phyloP scores from a whole-genome alignment of 1,284 basidiomycete genomes.

The Puccinia triticina region DNA sequence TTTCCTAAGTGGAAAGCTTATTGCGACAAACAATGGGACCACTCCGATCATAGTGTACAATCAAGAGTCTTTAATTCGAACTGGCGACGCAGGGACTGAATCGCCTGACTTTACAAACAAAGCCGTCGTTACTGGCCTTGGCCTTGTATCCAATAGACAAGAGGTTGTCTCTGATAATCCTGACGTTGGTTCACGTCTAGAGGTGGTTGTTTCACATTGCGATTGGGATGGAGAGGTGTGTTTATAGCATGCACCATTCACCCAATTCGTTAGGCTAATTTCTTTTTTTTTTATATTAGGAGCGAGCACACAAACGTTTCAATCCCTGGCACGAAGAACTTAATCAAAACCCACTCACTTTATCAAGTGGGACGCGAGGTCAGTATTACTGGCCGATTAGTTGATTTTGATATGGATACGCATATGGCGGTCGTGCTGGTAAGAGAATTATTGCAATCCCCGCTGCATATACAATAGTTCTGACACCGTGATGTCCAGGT shows the following conservation, averaged over 20 bases:
- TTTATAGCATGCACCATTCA: too few relatives aligned
- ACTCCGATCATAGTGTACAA: background rate
- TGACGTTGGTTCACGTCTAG: background rate
- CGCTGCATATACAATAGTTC: too few relatives aligned
- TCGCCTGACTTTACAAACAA: background rate
- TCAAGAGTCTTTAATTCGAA: background rate
- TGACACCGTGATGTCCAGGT: too few relatives aligned
- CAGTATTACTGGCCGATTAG: background rate
- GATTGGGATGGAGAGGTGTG: background rate
- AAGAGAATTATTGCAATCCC: too few relatives aligned
- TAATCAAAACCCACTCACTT: background rate
- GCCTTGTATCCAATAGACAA: background rate
- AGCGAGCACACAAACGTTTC: background rate
- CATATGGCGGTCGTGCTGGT: background rate
- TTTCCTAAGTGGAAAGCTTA: background rate
- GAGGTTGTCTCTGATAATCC: background rate
- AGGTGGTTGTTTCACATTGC: background rate
- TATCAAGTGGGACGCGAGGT: background rate
- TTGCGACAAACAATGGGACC: background rate
- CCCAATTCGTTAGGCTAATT: too few relatives aligned
- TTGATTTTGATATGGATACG: background rate
- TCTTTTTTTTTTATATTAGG: too few relatives aligned
- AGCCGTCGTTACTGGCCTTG: background rate
- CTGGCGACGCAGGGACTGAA: background rate
- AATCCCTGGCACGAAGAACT: background rate